These are phyloP conservation scores for Dovyalis caffra DNA, from an alignment of 345 rosid species.

Conservation along the genomic window DNA sequence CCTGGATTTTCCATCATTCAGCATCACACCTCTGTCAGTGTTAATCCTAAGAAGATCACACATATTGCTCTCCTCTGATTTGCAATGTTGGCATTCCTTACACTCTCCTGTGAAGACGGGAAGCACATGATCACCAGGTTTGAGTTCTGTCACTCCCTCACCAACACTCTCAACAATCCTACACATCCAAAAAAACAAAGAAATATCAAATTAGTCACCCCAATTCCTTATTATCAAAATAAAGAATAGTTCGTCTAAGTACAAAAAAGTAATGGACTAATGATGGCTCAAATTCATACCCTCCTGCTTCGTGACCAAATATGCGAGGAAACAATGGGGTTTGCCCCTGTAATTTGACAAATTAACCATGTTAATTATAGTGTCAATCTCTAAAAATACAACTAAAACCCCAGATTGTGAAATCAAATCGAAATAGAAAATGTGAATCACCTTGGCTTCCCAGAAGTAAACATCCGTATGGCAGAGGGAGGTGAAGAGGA, in stretches of 20 bases:
- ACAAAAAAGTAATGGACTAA: not conserved
- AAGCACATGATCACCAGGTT: slow-evolving; percentile 43
- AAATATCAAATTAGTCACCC: not conserved
- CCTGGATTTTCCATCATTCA: slow-evolving; percentile 39
- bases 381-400: no score
- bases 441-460: slow-evolving; percentile 45
- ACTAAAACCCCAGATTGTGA: no score
- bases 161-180: slow-evolving; percentile 48
- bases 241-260: no score
- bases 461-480: slow-evolving; percentile 58
- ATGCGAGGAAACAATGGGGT: slow-evolving; percentile 18
- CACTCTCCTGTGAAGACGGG: slow-evolving; percentile 47
- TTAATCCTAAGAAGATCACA: slow-evolving; percentile 39
- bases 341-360: slow-evolving; percentile 16
- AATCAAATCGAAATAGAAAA: no score
- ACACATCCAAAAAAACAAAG: not conserved
- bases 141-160: slow-evolving; percentile 34
- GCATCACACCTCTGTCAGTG: slow-evolving; percentile 40
- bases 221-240: not conserved
- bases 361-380: no score
- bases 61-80: slow-evolving; percentile 39
- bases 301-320: slow-evolving; percentile 26
- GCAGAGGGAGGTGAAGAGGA: slow-evolving; percentile 41
- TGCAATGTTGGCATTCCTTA: slow-evolving; percentile 32
- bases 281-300: not conserved